Evolutionary conservation across 2,329 filamentous ascomycete species (phyloP).

Genomic region (Penicillium janthinellum): DNA sequence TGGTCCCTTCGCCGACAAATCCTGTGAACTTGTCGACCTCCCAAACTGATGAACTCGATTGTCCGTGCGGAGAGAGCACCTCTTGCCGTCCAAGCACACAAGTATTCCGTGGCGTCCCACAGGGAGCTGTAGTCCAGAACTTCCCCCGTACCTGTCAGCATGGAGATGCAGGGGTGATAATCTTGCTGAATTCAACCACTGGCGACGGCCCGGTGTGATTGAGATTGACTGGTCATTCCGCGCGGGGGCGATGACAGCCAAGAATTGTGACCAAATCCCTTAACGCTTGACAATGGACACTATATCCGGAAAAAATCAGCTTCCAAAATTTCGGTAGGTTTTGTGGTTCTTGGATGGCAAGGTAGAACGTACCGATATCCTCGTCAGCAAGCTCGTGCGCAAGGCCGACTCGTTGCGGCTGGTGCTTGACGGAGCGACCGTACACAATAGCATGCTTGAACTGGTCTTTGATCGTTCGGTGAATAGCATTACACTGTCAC

Average conservation of each 20-base stretch:
- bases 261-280: conserved; percentile 29
- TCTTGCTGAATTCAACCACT: conserved; percentile 21
- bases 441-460: conserved; percentile 97
- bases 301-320: conserved; percentile 37
- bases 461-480: conserved; percentile 91
- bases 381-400: conserved; percentile 91
- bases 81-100: conserved; percentile 22
- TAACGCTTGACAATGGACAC: conserved; percentile 72
- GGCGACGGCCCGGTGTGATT: conserved; percentile 28
- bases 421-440: conserved; percentile 97
- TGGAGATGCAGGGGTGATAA: conserved; percentile 13
- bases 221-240: conserved; percentile 28
- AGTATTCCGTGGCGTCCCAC: conserved; percentile 29
- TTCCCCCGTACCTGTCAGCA: conserved; percentile 31
- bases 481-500: conserved; percentile 87
- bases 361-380: conserved; percentile 76
- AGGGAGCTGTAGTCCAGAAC: conserved; percentile 29
- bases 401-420: conserved; percentile 92
- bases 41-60: conserved; percentile 18
- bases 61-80: conserved; percentile 22
- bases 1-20: conserved; percentile 9
- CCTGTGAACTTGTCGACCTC: conserved; percentile 7
- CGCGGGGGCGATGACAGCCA: conserved; percentile 29
- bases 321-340: conserved; percentile 7
- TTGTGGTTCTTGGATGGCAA: background rate